Conservation (phyloP, 768 basidiomycete genomes). For the Rhodotorula toruloides region DNA sequence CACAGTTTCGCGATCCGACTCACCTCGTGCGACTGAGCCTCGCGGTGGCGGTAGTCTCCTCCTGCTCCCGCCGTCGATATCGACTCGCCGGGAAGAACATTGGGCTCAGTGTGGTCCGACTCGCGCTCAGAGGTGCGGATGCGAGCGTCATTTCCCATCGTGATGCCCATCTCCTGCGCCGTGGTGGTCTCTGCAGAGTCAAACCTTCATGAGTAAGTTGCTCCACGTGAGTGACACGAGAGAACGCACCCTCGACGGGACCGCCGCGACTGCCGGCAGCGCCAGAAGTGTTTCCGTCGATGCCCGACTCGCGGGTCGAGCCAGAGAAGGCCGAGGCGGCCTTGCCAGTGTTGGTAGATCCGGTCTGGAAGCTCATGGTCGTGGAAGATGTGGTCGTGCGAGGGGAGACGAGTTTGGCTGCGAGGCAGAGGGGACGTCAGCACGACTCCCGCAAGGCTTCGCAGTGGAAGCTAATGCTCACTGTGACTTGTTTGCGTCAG, state of each 20-base stretch:
- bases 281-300: constrained; percentile 21
- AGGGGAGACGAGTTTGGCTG: no score
- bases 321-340: constrained; percentile 19
- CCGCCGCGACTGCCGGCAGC: constrained; percentile 11
- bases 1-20: not conserved
- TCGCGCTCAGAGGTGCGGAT: constrained; percentile 14
- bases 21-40: constrained; percentile 17
- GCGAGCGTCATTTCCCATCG: constrained; percentile 6
- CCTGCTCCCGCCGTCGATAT: constrained; percentile 16
- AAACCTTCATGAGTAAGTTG: not conserved
- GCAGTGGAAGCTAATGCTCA: no score
- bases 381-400: no score
- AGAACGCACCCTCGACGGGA: not conserved
- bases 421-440: no score
- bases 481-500: no score
- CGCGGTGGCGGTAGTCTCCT: constrained; percentile 13
- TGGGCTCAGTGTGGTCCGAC: constrained; percentile 14
- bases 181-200: constrained; percentile 8
- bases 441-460: no score
- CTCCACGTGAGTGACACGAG: not conserved
- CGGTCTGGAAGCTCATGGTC: no score
- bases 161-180: constrained; percentile 4
- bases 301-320: constrained; percentile 8
- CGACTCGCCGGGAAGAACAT: constrained; percentile 12
- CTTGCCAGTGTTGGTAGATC: not conserved